Evolutionary conservation across 2,329 filamentous ascomycete genomes (phyloP).

Genomic region (Aspergillus proliferans): DNA sequence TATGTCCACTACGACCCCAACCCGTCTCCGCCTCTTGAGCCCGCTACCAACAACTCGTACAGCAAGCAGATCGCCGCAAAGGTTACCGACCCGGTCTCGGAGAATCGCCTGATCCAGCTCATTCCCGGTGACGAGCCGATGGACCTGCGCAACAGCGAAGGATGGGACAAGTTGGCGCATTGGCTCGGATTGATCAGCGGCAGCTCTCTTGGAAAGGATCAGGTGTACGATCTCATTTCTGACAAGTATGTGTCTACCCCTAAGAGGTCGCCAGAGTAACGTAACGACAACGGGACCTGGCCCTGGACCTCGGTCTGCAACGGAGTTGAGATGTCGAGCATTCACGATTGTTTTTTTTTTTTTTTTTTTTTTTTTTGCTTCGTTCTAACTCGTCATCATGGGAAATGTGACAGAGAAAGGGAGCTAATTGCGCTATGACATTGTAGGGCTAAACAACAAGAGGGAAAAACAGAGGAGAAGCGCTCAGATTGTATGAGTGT

Average conservation of each 20-base stretch:
- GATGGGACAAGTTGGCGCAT: slow-evolving; percentile 5
- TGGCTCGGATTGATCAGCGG: slow-evolving; percentile 7
- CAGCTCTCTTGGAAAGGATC: not conserved
- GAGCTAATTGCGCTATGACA: no score
- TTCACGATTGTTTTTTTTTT: not conserved
- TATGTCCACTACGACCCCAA: slow-evolving; percentile 5
- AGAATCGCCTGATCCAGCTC: slow-evolving; percentile 8
- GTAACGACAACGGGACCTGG: not conserved
- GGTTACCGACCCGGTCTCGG: slow-evolving; percentile 8
- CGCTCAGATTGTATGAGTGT: no score
- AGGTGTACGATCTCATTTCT: slow-evolving; percentile 8
- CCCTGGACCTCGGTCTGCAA: not conserved
- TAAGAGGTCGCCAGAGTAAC: not conserved
- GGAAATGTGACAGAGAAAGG: no score
- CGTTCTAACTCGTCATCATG: not conserved
- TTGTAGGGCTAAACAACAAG: no score
- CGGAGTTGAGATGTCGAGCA: not conserved
- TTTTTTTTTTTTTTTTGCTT: not conserved
- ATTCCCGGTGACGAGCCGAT: slow-evolving; percentile 7
- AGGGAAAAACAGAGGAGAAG: no score
- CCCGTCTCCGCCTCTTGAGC: not conserved
- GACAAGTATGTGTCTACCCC: not conserved
- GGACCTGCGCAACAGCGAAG: slow-evolving; percentile 5
- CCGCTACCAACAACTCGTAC: not conserved
- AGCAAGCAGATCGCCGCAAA: slow-evolving; percentile 3